These are phyloP conservation scores for Phascolomyces articulosus DNA, from an alignment of 371 early-diverging fungal genomes.

Conservation along the genomic window DNA sequence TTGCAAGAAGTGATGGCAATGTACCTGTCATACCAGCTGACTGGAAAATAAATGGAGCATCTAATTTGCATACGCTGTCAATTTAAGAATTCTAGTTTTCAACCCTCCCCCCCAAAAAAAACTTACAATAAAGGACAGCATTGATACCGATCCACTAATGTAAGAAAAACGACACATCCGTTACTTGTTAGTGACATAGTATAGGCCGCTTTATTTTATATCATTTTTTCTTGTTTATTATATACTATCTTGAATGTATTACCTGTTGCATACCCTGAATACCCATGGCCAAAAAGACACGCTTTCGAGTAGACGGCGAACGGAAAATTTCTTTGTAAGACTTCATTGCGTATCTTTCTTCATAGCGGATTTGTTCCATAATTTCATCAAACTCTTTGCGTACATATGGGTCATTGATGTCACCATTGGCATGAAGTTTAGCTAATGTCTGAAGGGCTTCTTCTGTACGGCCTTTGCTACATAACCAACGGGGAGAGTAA, in stretches of 20 bases:
- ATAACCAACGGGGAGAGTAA: slow-evolving; percentile 57
- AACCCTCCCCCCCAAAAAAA: too few species aligned
- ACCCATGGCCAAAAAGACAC: slow-evolving; percentile 61
- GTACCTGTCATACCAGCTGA: slow-evolving; percentile 24
- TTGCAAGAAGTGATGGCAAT: slow-evolving; percentile 24
- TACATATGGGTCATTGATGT: slow-evolving; percentile 53
- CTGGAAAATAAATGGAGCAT: slow-evolving; percentile 28
- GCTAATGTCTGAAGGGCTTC: slow-evolving; percentile 66
- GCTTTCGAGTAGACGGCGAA: slow-evolving; percentile 39
- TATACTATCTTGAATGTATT: too few species aligned
- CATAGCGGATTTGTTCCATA: slow-evolving; percentile 60
- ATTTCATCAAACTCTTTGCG: slow-evolving; percentile 71
- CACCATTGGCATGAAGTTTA: slow-evolving; percentile 60
- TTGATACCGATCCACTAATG: slow-evolving; percentile 33
- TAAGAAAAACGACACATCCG: background rate
- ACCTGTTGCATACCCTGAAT: slow-evolving; percentile 59
- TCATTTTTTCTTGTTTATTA: too few species aligned
- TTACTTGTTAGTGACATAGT: background rate
- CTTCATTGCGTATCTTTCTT: slow-evolving; percentile 60
- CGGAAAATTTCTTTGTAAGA: slow-evolving; percentile 66
- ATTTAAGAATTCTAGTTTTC: too few species aligned
- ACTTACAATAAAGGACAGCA: slow-evolving; percentile 29
- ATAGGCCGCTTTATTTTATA: too few species aligned
- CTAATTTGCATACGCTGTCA: too few species aligned
- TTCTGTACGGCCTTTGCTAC: slow-evolving; percentile 33